Conservation (phyloP, 331 rosid species). For the Cydonia oblonga region DNA sequence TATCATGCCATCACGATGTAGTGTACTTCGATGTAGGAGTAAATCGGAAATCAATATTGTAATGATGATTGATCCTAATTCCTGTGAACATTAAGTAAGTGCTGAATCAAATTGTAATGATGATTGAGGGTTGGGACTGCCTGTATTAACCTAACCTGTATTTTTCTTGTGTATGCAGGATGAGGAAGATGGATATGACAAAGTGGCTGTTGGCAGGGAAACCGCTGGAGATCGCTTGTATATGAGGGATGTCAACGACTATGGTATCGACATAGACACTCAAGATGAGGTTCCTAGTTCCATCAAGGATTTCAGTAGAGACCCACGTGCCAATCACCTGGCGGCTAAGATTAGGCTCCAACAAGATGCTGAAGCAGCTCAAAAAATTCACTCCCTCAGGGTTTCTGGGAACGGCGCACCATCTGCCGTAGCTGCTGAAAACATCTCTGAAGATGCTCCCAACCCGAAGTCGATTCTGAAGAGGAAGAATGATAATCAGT, state of each 20-base stretch:
- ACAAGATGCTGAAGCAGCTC: constrained; percentile 63
- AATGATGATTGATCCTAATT: no score
- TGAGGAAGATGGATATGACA: constrained; percentile 83
- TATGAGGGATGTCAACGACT: constrained; percentile 55
- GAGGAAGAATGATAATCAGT: constrained; percentile 39
- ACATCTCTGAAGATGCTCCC: constrained; percentile 15
- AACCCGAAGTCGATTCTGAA: constrained; percentile 76
- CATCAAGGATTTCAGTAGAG: constrained; percentile 37
- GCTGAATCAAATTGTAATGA: background rate
- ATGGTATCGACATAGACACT: constrained; percentile 56
- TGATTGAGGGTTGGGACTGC: background rate
- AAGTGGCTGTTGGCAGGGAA: constrained; percentile 69
- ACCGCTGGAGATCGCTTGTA: constrained; percentile 49
- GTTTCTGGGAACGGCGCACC: constrained; percentile 37
- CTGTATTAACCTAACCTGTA: background rate
- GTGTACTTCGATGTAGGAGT: background rate
- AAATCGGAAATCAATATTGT: background rate
- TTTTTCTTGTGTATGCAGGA: constrained; percentile 38
- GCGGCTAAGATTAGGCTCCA: constrained; percentile 67
- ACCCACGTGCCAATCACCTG: constrained; percentile 77
- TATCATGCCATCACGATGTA: background rate
- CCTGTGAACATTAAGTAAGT: background rate
- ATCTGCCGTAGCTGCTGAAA: background rate
- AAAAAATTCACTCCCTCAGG: constrained; percentile 20
- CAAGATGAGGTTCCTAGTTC: constrained; percentile 39